Conservation (phyloP, 2,329 filamentous ascomycete species). For the Pleoardoris graminearum region DNA sequence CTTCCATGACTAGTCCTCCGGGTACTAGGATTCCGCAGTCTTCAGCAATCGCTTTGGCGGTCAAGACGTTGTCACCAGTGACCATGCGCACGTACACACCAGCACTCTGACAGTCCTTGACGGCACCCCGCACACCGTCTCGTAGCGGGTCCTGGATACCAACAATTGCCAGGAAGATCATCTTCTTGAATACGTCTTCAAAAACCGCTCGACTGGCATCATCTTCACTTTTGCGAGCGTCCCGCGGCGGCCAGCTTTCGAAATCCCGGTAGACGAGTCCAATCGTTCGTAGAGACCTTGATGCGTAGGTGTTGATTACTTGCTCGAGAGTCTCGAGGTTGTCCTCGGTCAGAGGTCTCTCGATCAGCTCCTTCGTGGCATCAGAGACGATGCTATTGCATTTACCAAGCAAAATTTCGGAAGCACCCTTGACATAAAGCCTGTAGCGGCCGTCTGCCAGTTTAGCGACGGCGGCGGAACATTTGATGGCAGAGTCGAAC, state of each 20-base stretch:
- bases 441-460: constrained; percentile 59
- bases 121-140: constrained; percentile 72
- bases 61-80: constrained; percentile 79
- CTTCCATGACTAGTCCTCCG: constrained; percentile 74
- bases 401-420: constrained; percentile 54
- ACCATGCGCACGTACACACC: constrained; percentile 85
- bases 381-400: constrained; percentile 60
- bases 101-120: constrained; percentile 71
- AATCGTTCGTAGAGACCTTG: constrained; percentile 80
- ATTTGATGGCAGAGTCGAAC: constrained; percentile 70
- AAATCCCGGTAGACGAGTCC: constrained; percentile 84
- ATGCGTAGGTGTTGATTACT: constrained; percentile 77
- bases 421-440: constrained; percentile 58
- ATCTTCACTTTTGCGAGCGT: constrained; percentile 61
- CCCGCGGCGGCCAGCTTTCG: constrained; percentile 75
- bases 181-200: constrained; percentile 68
- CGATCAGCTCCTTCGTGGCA: constrained; percentile 60
- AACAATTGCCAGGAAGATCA: constrained; percentile 74
- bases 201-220: constrained; percentile 67
- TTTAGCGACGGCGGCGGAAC: constrained; percentile 68
- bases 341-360: constrained; percentile 58
- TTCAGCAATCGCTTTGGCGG: constrained; percentile 75
- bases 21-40: constrained; percentile 77
- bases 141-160: constrained; percentile 83
- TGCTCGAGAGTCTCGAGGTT: constrained; percentile 63